Evolutionary conservation across 371 early-diverging fungal species (phyloP).

Genomic region (Lichtheimia corymbifera): DNA sequence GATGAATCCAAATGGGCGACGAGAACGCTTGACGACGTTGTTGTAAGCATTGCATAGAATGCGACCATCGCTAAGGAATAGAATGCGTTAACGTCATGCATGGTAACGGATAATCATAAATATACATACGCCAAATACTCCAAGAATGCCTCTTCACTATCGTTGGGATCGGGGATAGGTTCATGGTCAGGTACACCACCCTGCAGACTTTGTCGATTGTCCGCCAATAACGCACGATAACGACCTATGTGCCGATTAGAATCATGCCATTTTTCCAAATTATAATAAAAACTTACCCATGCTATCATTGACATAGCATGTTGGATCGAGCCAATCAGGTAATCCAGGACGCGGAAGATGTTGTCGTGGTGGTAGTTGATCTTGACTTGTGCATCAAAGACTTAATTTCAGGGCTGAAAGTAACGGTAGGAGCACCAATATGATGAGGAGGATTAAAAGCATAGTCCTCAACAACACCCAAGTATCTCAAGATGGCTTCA

Average conservation of each 20-base stretch:
- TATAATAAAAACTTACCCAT: slow-evolving; percentile 23
- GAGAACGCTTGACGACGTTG: slow-evolving; percentile 55
- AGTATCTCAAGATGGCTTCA: slow-evolving; percentile 31
- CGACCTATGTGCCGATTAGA: slow-evolving; percentile 24
- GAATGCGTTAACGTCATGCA: background rate
- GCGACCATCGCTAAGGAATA: slow-evolving; percentile 50
- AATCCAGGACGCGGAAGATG: slow-evolving; percentile 6
- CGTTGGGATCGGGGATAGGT: slow-evolving; percentile 38
- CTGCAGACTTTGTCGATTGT: slow-evolving; percentile 25
- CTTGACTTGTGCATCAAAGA: slow-evolving; percentile 27
- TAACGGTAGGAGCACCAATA: slow-evolving; percentile 40
- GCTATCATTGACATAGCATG: slow-evolving; percentile 31
- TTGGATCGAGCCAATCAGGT: slow-evolving; percentile 41
- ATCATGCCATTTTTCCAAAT: background rate
- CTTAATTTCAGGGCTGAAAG: slow-evolving; percentile 37
- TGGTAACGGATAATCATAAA: background rate
- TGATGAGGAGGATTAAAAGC: slow-evolving; percentile 51
- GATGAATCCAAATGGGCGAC: slow-evolving; percentile 64
- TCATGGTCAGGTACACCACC: slow-evolving; percentile 9
- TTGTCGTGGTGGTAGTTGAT: background rate
- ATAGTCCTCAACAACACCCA: slow-evolving; percentile 30
- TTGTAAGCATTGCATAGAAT: slow-evolving; percentile 59
- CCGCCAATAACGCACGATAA: slow-evolving; percentile 42
- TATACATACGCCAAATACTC: slow-evolving; percentile 36
- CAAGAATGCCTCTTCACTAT: slow-evolving; percentile 48